Evolutionary conservation across 495 filamentous ascomycete species (phyloP).

Genomic region (Penicillium coprophilum): DNA sequence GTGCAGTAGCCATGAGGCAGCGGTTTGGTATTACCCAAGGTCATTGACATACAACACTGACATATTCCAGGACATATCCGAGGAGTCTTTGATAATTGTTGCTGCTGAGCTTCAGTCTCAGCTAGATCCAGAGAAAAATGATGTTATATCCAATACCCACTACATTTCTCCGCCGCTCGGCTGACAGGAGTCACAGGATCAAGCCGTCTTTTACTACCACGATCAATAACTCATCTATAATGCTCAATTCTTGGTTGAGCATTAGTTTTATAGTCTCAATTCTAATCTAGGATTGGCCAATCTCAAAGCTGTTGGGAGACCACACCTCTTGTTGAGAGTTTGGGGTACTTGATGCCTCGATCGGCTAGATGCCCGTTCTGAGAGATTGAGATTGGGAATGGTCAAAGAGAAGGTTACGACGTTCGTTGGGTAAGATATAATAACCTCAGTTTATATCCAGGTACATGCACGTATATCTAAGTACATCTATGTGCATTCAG

Average conservation of each 20-base stretch:
- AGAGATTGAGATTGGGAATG: constrained; percentile 44
- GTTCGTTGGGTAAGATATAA: constrained; percentile 32
- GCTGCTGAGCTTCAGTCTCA: constrained; percentile 46
- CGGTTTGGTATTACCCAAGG: constrained; percentile 40
- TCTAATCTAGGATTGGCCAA: constrained; percentile 51
- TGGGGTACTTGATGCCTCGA: constrained; percentile 51
- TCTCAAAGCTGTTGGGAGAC: constrained; percentile 50
- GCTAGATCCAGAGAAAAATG: constrained; percentile 39
- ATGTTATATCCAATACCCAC: constrained; percentile 39
- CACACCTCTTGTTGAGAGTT: constrained; percentile 44
- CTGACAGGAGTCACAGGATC: constrained; percentile 42
- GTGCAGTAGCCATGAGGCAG: constrained; percentile 52
- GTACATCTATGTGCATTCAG: too few species aligned
- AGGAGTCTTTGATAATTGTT: constrained; percentile 37
- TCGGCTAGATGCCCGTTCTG: constrained; percentile 38
- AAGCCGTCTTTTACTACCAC: constrained; percentile 28
- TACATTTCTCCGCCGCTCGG: constrained; percentile 33
- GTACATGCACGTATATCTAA: too few species aligned
- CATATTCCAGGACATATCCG: constrained; percentile 30
- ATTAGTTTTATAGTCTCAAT: constrained; percentile 45
- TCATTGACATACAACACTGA: constrained; percentile 44
- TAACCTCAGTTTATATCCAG: too few species aligned
- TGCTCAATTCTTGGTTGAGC: constrained; percentile 56
- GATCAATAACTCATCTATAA: constrained; percentile 34
- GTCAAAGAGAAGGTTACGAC: too few species aligned